Evolutionary conservation across 371 early-diverging fungal species (phyloP).

Genomic region (Batrachochytrium dendrobatidis): DNA sequence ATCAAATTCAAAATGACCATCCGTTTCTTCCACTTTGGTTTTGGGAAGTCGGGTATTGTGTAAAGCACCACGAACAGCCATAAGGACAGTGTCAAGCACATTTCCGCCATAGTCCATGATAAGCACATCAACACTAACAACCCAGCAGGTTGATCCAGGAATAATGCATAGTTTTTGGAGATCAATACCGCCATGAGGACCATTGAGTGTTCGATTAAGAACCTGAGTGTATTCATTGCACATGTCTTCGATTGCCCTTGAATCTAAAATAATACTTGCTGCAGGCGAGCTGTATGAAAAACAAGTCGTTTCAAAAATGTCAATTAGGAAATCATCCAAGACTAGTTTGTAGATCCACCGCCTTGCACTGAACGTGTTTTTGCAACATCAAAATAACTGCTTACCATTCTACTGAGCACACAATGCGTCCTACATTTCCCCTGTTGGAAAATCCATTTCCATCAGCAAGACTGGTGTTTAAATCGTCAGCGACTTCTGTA

Average conservation of each 20-base stretch:
- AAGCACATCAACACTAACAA: slow-evolving; percentile 84
- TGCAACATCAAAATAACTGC: slow-evolving; percentile 2
- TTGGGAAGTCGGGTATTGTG: slow-evolving; percentile 77
- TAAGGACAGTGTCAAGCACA: slow-evolving; percentile 71
- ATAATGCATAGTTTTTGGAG: slow-evolving; percentile 79
- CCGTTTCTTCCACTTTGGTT: slow-evolving; percentile 49
- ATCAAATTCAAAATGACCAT: slow-evolving; percentile 80
- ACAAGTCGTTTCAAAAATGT: neutral
- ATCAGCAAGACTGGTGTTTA: neutral
- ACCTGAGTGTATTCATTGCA: slow-evolving; percentile 74
- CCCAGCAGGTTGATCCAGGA: slow-evolving; percentile 83
- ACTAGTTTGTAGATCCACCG: no score
- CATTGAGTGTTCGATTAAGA: slow-evolving; percentile 69
- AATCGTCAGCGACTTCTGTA: slow-evolving; percentile 14
- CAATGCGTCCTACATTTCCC: slow-evolving; percentile 54
- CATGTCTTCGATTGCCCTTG: slow-evolving; percentile 55
- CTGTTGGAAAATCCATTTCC: slow-evolving; percentile 7
- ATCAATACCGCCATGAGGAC: slow-evolving; percentile 77
- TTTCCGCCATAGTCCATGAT: slow-evolving; percentile 85
- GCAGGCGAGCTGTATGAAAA: slow-evolving; percentile 33
- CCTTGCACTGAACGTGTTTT: no score
- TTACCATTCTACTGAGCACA: slow-evolving; percentile 84
- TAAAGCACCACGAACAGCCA: slow-evolving; percentile 80
- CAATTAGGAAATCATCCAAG: neutral
- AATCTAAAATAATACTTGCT: slow-evolving; percentile 17